Base-by-base conservation (phyloP, 768 basidiomycete species). In the Mycena vitilis region DNA sequence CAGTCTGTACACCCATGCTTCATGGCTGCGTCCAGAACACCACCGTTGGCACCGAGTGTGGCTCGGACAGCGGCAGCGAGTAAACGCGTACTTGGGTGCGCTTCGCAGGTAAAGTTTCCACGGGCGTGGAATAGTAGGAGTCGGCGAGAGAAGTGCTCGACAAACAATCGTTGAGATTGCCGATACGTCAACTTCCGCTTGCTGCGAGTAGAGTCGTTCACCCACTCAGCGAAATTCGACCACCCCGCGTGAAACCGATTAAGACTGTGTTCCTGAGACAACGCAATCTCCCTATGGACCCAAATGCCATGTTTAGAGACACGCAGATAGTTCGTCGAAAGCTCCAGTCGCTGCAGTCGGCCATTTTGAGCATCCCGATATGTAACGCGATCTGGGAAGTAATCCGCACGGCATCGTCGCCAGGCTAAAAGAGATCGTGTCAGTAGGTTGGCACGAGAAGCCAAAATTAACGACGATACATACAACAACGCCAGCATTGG, bases 211-310 rank as follows among this genome's bases (percentile, higher is more conserved):
- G 23, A 66, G 7, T 74, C 73, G 54, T 79, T 79, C 7, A 78
- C n/a, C 68, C 70, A 77, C 0, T 73, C 64, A 11, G 78, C 69
- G 25, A 76, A 78, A 57, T 76, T 77, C 2, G 76, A 74, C 75
- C 76, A 78, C 13, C 75, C 75, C 10, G 73, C 53, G 52, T 76
- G 74, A 51, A 76, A 76, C 6, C 73, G 52, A 22, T 72, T 47
- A 8, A 76, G 30, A 16, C 73, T 68, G 8, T 65, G 58, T 60
- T 77, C 75, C 57, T 78, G 78, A 0, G 61, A 69, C 15, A 71
- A 3, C 2, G 73, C 75, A 34, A 79, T 63, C 6, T 42, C 53
- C 9, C 66, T 23, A 47, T 78, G 69, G 5, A 73, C 65, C 75
- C 75, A 78, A 15, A 77, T 49, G 0, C 75, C 78, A 56, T 68